A percentile compares a stretch with the other conserved stretches of the same genome.
These are phyloP conservation scores for Trichoderma harzianum DNA, from an alignment of 2,329 filamentous ascomycete genomes.

Conservation along the genomic window DNA sequence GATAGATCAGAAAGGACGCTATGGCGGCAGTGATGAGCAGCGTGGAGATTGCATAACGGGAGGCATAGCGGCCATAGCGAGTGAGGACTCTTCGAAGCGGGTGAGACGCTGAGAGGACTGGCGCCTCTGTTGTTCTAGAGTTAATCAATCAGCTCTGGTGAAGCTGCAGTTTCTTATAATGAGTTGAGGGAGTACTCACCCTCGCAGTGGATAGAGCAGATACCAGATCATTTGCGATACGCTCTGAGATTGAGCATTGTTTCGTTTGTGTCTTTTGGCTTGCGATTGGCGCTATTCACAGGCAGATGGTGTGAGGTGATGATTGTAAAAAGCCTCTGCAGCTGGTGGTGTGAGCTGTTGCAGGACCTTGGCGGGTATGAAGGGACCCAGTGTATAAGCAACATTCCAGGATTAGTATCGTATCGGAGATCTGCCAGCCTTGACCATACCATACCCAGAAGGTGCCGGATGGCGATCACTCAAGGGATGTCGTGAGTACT, in stretches of 20 bases:
- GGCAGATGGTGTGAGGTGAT: background rate
- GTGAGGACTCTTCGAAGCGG: slow-evolving; percentile 63
- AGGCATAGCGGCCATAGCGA: slow-evolving; percentile 66
- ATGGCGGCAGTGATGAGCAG: slow-evolving; percentile 71
- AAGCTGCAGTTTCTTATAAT: background rate
- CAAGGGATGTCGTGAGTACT: background rate
- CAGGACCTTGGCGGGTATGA: background rate
- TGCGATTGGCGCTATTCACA: background rate
- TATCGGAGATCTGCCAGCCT: background rate
- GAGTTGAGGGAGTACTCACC: slow-evolving; percentile 48
- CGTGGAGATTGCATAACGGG: slow-evolving; percentile 70
- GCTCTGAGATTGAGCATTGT: background rate
- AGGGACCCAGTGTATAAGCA: slow-evolving; percentile 2
- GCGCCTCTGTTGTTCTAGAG: slow-evolving; percentile 69
- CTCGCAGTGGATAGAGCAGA: slow-evolving; percentile 71
- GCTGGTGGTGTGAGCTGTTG: background rate
- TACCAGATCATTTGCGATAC: slow-evolving; percentile 64
- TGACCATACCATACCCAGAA: background rate
- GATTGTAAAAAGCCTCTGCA: background rate
- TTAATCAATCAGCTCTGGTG: background rate
- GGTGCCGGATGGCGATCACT: background rate
- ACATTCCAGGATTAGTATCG: background rate
- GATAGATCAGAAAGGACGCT: slow-evolving; percentile 68
- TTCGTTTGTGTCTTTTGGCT: background rate
- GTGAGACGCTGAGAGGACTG: slow-evolving; percentile 60